Conservation (phyloP, 23 red algal species). For the Gracilaria gracilis region DNA sequence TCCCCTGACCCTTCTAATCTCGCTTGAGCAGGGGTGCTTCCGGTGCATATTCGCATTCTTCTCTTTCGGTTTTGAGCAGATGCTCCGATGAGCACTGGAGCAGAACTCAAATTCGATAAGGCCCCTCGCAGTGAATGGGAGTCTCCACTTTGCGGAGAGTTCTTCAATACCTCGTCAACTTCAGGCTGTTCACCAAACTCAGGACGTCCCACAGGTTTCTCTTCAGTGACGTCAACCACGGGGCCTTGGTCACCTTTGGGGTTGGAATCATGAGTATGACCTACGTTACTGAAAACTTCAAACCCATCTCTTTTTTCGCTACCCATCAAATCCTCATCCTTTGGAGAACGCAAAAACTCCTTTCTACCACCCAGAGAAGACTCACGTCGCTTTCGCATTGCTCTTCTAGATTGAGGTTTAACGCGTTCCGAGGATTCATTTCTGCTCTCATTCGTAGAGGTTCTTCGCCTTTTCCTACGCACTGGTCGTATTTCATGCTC, state of each 20-base stretch:
- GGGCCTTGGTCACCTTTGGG: neutral
- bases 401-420: neutral
- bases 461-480: constrained; percentile 6
- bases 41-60: constrained; percentile 39
- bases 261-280: constrained; percentile 42
- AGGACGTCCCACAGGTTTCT: neutral
- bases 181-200: neutral
- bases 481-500: constrained; percentile 21
- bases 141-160: constrained; percentile 1
- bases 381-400: neutral
- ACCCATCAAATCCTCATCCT: neutral
- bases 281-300: constrained; percentile 37
- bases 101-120: neutral
- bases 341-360: neutral
- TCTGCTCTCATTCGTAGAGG: neutral
- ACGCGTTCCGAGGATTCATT: neutral
- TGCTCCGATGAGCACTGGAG: constrained; percentile 33
- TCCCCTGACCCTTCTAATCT: neutral
- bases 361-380: neutral
- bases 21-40: constrained; percentile 9
- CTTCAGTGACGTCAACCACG: neutral
- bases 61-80: constrained; percentile 14
- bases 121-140: constrained; percentile 5
- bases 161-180: neutral
- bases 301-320: constrained; percentile 44